Evolutionary conservation across 139 green algal species (phyloP).

Genomic region (Chlamydomonas incerta): DNA sequence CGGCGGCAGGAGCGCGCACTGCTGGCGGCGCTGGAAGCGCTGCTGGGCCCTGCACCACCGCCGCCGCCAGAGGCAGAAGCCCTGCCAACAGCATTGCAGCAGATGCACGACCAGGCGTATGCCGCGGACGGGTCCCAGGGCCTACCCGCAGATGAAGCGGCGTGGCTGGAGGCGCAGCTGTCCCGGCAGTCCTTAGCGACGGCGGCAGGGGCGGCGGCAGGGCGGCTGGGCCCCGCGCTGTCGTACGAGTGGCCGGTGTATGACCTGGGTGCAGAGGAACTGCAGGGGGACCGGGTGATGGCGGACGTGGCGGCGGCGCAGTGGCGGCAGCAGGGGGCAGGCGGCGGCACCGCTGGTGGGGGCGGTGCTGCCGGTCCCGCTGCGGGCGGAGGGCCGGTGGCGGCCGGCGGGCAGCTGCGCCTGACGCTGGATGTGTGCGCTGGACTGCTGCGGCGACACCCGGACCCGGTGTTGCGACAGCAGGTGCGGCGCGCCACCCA

Average conservation of each 20-base stretch:
- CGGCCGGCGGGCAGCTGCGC: background rate
- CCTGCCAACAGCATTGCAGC: too few species aligned
- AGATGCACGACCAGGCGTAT: too few species aligned
- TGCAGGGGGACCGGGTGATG: conserved; percentile 7
- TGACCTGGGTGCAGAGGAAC: background rate
- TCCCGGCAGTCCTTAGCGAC: background rate
- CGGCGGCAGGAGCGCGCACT: background rate
- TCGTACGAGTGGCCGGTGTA: conserved; percentile 7
- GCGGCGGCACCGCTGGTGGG: background rate
- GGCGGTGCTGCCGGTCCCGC: background rate
- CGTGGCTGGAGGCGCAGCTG: background rate
- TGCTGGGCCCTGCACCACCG: background rate
- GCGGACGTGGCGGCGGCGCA: conserved; percentile 27
- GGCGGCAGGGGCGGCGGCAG: background rate
- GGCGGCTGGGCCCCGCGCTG: background rate
- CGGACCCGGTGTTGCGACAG: conserved; percentile 19
- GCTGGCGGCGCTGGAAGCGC: background rate
- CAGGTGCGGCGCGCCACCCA: conserved; percentile 11
- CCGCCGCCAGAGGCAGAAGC: background rate
- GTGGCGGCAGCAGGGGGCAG: background rate
- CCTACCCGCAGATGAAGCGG: background rate
- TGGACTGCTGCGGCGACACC: conserved; percentile 24
- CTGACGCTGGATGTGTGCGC: conserved; percentile 28
- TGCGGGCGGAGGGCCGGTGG: background rate
- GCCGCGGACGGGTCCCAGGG: too few species aligned